Conservation (phyloP, 768 basidiomycete species). For the Obba rivulosa region DNA sequence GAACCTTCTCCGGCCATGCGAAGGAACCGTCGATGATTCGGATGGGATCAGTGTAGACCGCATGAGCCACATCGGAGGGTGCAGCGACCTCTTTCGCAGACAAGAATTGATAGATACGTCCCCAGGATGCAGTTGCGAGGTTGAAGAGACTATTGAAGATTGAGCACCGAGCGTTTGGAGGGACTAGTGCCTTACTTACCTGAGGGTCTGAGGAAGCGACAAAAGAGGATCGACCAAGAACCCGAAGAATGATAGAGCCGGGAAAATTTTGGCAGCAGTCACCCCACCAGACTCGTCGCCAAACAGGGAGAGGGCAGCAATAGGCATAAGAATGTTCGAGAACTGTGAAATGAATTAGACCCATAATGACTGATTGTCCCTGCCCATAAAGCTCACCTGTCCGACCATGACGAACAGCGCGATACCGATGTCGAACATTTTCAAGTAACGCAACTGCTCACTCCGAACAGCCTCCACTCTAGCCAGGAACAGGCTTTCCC, state of each 20-base stretch:
- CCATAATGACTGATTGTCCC: too few species aligned
- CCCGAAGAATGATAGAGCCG: constrained; percentile 26
- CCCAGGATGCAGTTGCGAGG: constrained; percentile 23
- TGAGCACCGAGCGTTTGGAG: not conserved
- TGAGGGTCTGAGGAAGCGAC: constrained; percentile 24
- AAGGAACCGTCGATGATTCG: constrained; percentile 21
- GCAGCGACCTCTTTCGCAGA: constrained; percentile 18
- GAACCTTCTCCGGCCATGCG: constrained; percentile 3
- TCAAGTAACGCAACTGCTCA: constrained; percentile 1
- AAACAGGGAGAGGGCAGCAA: constrained; percentile 27
- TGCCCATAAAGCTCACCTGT: too few species aligned
- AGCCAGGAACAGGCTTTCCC: constrained; percentile 10
- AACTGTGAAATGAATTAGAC: constrained; percentile 5
- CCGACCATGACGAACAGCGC: constrained; percentile 1
- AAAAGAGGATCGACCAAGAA: constrained; percentile 27
- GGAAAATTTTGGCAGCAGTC: constrained; percentile 20
- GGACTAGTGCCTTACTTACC: constrained; percentile 9
- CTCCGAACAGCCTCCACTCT: not conserved
- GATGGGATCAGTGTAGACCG: constrained; percentile 6
- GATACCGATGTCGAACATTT: constrained; percentile 2
- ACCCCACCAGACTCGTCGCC: constrained; percentile 24
- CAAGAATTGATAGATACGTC: constrained; percentile 23
- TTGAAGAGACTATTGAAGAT: constrained; percentile 16
- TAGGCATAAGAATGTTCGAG: constrained; percentile 26
- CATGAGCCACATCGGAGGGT: too few species aligned